These are phyloP conservation scores for Colletotrichum sublineola DNA, from an alignment of 2,329 filamentous ascomycete species.

Conservation along the genomic window DNA sequence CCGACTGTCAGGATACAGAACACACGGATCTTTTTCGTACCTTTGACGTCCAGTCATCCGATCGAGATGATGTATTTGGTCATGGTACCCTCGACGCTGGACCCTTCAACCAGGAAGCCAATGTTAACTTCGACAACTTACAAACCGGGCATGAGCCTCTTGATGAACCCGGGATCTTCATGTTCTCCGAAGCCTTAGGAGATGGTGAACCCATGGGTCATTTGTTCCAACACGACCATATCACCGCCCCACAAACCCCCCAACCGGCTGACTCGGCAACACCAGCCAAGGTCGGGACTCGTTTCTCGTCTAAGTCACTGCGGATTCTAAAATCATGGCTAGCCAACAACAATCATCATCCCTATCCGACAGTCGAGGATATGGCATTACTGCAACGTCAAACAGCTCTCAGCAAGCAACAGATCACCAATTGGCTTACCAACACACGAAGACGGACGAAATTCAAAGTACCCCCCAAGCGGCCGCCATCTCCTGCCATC, in stretches of 20 bases:
- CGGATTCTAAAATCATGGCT: constrained; percentile 44
- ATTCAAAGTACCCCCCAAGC: constrained; percentile 34
- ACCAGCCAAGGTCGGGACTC: constrained; percentile 44
- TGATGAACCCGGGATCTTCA: constrained; percentile 3
- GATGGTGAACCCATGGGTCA: not conserved
- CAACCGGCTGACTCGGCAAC: not conserved
- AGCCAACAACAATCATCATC: constrained; percentile 24
- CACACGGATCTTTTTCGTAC: not conserved
- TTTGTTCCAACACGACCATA: not conserved
- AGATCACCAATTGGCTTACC: constrained; percentile 40
- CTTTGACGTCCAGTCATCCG: not conserved
- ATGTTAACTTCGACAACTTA: not conserved
- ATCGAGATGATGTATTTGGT: not conserved
- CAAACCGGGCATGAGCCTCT: not conserved
- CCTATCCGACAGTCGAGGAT: constrained; percentile 29
- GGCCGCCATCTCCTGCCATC: constrained; percentile 34
- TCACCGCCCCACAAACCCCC: not conserved
- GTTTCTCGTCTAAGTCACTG: constrained; percentile 45
- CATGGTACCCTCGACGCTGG: not conserved
- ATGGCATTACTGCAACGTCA: constrained; percentile 33
- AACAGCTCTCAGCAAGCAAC: constrained; percentile 34
- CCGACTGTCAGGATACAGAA: not conserved
- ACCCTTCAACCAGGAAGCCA: not conserved
- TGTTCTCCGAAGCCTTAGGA: constrained; percentile 12
- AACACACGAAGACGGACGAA: constrained; percentile 31